Conservation (phyloP, 2,329 filamentous ascomycete genomes). For the Colletotrichum eleusines region DNA sequence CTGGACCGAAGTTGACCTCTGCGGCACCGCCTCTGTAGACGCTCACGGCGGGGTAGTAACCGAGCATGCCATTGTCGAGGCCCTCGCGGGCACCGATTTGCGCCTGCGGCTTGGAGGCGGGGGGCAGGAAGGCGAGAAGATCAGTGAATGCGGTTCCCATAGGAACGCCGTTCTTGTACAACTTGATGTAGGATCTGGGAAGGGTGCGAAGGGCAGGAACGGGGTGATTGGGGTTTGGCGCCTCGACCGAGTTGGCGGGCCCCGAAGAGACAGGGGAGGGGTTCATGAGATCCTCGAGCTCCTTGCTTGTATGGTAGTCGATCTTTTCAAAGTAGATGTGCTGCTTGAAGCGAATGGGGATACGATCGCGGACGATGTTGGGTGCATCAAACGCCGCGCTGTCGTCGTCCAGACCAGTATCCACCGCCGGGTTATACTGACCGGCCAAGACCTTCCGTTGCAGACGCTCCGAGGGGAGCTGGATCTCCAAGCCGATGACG, state of each 20-base stretch:
- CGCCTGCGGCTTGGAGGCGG: conserved; percentile 80
- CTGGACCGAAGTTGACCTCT: conserved; percentile 92
- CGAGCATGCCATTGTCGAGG: conserved; percentile 93
- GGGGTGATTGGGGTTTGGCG: conserved; percentile 79
- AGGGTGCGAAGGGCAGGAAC: conserved; percentile 84
- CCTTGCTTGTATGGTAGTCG: conserved; percentile 88
- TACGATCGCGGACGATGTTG: conserved; percentile 94
- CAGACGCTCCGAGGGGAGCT: conserved; percentile 84
- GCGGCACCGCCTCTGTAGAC: conserved; percentile 92
- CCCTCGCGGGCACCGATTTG: conserved; percentile 84
- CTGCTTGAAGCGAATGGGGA: conserved; percentile 93
- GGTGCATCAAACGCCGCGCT: conserved; percentile 67
- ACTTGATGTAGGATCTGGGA: conserved; percentile 85
- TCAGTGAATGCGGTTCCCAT: conserved; percentile 91
- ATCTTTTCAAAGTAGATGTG: conserved; percentile 95
- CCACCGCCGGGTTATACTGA: conserved; percentile 87
- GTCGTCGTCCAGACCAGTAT: conserved; percentile 71
- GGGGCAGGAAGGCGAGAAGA: conserved; percentile 90
- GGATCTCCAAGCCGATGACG: conserved; percentile 93
- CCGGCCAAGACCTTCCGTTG: conserved; percentile 91
- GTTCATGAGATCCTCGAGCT: conserved; percentile 87
- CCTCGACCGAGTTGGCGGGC: conserved; percentile 61
- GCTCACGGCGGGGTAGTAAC: conserved; percentile 94
- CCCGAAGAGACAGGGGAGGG: conserved; percentile 66
- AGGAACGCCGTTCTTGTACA: conserved; percentile 92